Evolutionary conservation across 2,329 filamentous ascomycete species (phyloP), one percentile per base, ranked within the genome.

Genomic region (Penicillium decumbens): DNA sequence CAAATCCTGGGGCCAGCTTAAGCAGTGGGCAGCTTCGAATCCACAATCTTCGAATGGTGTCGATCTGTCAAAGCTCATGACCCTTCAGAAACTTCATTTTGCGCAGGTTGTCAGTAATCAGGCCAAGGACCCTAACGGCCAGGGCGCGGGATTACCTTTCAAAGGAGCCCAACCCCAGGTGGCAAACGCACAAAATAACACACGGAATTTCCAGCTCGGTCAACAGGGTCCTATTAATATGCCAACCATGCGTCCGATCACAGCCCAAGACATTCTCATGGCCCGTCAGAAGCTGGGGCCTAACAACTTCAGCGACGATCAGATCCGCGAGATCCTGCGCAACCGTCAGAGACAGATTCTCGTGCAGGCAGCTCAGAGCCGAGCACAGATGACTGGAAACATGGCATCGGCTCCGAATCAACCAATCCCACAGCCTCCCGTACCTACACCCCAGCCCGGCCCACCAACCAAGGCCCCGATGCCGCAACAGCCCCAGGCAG

Each of bases 1-100:
- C 23, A 77, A 74, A 56, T 76, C 74, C 2, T 83, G 80, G 80
- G 75, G 74, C 7, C 76, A 81, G 48, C 67, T 83, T 6, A 83
- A 82, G 62, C 67, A 76, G 45, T 80, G 78, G 70, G 75, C 75
- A 13, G 59, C 62, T 25, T 67, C 74, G 38, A 80, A 80, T 48
- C 67, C 69, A 13, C 67, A 69, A 41, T 65, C 69, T 4, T 55
- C 76, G 41, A 72, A 70, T 15, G 69, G 67, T 8, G 67, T 70
- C 3, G 72, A 71, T 39, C 46, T 73, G 15, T 56, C 67, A 5
- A 76, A 71, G 46, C 56, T 79, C 12, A 58, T 67, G 45, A 63
- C 61, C 18, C 53, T 74, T 13, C 73, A 75, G 51, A 70, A 64
- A 41, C 57, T 75, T 32, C 76, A 79, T 52, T 73, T 76, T 50